A percentile compares a stretch with the other conserved stretches of the same genome.
These are phyloP conservation scores for Alternaria arbusti DNA, from an alignment of 2,329 filamentous ascomycete genomes.

Conservation along the genomic window DNA sequence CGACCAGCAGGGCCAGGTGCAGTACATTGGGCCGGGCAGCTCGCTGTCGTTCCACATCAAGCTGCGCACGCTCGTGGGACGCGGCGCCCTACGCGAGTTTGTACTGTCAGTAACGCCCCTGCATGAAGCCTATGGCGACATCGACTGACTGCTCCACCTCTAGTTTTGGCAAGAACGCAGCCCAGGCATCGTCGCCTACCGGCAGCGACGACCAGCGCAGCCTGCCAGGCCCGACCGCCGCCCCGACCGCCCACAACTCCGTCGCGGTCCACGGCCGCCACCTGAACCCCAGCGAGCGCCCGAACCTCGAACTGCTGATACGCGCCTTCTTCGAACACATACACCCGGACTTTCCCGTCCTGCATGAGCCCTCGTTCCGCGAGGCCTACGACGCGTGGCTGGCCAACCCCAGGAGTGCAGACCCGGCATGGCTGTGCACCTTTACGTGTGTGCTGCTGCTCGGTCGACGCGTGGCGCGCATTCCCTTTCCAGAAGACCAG, in stretches of 20 bases:
- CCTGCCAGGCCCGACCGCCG: conserved; percentile 30
- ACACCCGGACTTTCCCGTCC: conserved; percentile 52
- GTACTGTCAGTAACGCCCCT: conserved; percentile 27
- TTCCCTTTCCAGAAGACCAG: conserved; percentile 45
- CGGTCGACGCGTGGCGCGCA: conserved; percentile 43
- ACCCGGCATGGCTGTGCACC: conserved; percentile 52
- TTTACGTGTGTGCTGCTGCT: conserved; percentile 53
- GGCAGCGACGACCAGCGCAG: conserved; percentile 18
- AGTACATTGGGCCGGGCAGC: conserved; percentile 54
- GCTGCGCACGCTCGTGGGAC: conserved; percentile 48
- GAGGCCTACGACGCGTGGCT: conserved; percentile 50
- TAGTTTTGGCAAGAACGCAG: conserved; percentile 51
- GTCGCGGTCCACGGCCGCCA: conserved; percentile 20
- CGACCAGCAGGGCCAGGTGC: conserved; percentile 54
- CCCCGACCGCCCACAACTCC: conserved; percentile 3
- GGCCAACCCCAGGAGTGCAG: conserved; percentile 35
- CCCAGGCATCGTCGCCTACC: conserved; percentile 32
- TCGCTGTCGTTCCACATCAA: conserved; percentile 53
- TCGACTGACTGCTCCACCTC: not conserved
- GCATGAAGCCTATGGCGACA: not conserved
- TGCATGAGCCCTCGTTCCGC: conserved; percentile 53
- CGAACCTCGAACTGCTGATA: conserved; percentile 46
- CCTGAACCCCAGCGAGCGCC: conserved; percentile 17
- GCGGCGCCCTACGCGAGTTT: conserved; percentile 43
- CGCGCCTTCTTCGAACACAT: conserved; percentile 52